Base-by-base conservation (phyloP, 1,284 basidiomycete genomes). In the Rhodotorula sp. region DNA sequence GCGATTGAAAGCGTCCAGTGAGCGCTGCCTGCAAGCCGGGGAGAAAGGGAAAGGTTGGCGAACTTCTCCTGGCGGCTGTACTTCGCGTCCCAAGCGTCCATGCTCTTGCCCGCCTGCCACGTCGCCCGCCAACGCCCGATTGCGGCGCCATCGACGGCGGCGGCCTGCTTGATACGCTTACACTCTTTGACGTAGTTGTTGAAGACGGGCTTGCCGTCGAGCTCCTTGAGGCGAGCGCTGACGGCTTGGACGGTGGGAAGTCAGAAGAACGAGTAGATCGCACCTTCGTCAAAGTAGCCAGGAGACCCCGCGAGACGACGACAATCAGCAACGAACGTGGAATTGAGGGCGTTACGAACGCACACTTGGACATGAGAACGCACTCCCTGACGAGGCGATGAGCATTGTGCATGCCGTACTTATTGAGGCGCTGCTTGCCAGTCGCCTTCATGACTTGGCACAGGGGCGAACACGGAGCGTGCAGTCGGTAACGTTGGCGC, bases 401-500 rank as follows among this genome's bases (percentile, higher is more conserved):
- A 26, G 55, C 40, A 2, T 1, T 8, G 4, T 11, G 30, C 40
- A 31, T 15, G 20, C 40, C 31, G 26, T 37, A 11, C 10, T n/a
- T 31, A 2, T 57, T 30, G 2, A 6, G 9, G 37, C 53, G 20
- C 13, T 46, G 53, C 8, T 28, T 26, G 8, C 50, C 54, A 8
- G 57, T 59, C 1, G 4, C 20, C 16, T 64, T 50, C 64, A 69
- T 67, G 57, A 72, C 2, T 18, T 10, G 6, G 64, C 67, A n/a
- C 70, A 72, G 8, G 24, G 59, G 28, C 67, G 56, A 3, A 47
- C 64, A 4, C 62, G 50, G 15, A 64, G 51, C 7, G 26, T 20
- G n/a, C 48, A 67, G 50, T 69, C 57, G 62, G 62, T 55, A 2
- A 46, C 62, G 13, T 46, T 8, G 3, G 71, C 71, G 4, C 55